Evolutionary conservation across 2,329 filamentous ascomycete genomes (phyloP), one percentile per base, ranked within the genome.

Genomic region (Microcyclospora pomicola): DNA sequence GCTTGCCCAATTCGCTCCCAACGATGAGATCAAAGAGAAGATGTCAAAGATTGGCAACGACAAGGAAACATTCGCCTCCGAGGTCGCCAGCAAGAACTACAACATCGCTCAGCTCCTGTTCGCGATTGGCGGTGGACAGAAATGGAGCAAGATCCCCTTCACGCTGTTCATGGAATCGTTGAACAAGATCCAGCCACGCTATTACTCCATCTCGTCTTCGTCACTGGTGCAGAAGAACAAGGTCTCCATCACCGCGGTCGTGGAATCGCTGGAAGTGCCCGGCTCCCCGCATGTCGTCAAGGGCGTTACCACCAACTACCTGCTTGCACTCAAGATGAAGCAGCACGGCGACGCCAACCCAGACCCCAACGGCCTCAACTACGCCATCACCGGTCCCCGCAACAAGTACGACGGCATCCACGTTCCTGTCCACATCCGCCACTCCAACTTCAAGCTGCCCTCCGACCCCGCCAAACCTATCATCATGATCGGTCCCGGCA

Each of bases 121-220:
- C 47, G 72, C 69, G 36, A 72, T 91, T 45, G 72, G 77, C 51
- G 77, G 80, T 27, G 77, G 80, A 35, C 67, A 82, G 61, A 76
- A 76, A 42, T 98, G 91, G 82, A 68, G 75, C 38, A 78, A 77
- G 38, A 77, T 95, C 39, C 92, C 91, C 12, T 96, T 98, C 66
- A 94, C 91, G 7, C 78, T 87, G 52, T 78, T 96, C 52, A 86
- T 98, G 49, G 91, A 98, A 69, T 82, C 85, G 48, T 64, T 98
- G 44, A 83, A 79, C 64, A 96, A 95, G 69, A 77, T 98, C 40
- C 91, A 98, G 62, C 88, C 91, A 30, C 84, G 91, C 35, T 98
- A 96, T 71, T 98, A 98, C 69, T 98, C 92, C 35, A 98, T 98
- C 61, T 98, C 91, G 2, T 98, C 92, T 1, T 96, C 91, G 1